Evolutionary conservation across 2,329 filamentous ascomycete species (phyloP).

Genomic region (Penicillium occitanis): DNA sequence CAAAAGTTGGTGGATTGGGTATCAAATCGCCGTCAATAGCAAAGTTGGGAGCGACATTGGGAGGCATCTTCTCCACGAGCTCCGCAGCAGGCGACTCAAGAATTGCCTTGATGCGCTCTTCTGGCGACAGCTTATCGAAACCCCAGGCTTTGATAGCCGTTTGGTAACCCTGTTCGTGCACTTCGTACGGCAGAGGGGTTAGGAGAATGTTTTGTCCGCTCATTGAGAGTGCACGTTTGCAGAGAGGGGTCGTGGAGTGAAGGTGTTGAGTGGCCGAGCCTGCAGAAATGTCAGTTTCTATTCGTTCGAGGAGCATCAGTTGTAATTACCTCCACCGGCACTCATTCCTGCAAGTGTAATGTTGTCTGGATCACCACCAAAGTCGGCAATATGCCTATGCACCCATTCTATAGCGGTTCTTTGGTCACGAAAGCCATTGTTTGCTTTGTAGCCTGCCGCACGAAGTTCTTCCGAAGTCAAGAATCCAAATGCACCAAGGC

Average conservation of each 20-base stretch:
- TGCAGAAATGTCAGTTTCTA: background rate
- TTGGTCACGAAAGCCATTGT: constrained; percentile 53
- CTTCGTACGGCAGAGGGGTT: constrained; percentile 38
- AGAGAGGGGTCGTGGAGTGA: constrained; percentile 40
- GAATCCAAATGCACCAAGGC: constrained; percentile 47
- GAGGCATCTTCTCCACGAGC: constrained; percentile 43
- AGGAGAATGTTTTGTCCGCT: constrained; percentile 48
- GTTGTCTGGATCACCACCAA: constrained; percentile 44
- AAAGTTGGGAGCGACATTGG: constrained; percentile 36
- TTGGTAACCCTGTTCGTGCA: constrained; percentile 46
- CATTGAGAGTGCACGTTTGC: constrained; percentile 45
- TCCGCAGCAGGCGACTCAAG: constrained; percentile 43
- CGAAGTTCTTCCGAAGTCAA: constrained; percentile 52
- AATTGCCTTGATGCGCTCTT: constrained; percentile 46
- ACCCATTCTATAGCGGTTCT: constrained; percentile 43
- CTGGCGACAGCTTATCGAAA: constrained; percentile 36
- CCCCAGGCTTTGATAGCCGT: constrained; percentile 43
- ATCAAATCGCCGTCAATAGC: constrained; percentile 48
- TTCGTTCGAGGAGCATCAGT: background rate
- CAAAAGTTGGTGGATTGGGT: constrained; percentile 28
- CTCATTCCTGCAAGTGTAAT: constrained; percentile 50
- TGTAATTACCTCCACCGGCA: constrained; percentile 42
- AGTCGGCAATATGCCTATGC: constrained; percentile 41
- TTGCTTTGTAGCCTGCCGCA: constrained; percentile 46
- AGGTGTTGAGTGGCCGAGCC: constrained; percentile 31